Conservation (phyloP, 164 flowering plant species). For the Chimonanthus praecox region DNA sequence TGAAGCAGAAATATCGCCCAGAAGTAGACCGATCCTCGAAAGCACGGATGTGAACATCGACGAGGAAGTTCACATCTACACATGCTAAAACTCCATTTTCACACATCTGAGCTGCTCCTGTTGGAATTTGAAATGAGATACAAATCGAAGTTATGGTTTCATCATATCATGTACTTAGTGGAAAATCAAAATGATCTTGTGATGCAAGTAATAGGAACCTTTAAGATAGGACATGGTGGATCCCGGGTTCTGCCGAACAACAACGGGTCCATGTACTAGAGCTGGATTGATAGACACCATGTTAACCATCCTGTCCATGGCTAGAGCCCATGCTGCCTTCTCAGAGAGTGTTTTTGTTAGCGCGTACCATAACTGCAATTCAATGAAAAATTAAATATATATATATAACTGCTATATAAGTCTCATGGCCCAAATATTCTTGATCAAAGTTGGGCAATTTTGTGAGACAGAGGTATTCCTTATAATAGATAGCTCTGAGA, state of each 20-base stretch:
- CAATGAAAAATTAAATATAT: background rate
- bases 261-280: conserved; percentile 44
- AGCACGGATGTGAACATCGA: conserved; percentile 53
- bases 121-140: background rate
- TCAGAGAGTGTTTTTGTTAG: conserved; percentile 66
- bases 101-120: conserved; percentile 73
- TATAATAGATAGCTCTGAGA: too few relatives aligned
- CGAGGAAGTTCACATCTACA: conserved; percentile 53
- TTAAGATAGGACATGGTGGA: conserved; percentile 51
- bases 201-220: conserved; percentile 24
- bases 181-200: background rate
- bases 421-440: too few relatives aligned
- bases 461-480: too few relatives aligned
- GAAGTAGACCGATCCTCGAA: conserved; percentile 44
- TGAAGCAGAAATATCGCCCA: conserved; percentile 69
- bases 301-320: conserved; percentile 68
- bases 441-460: too few relatives aligned
- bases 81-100: conserved; percentile 58
- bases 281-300: conserved; percentile 71
- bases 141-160: background rate
- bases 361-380: conserved; percentile 60
- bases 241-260: conserved; percentile 38
- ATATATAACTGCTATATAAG: too few relatives aligned
- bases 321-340: conserved; percentile 74
- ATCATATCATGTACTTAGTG: background rate